Conservation (phyloP, 1,284 basidiomycete genomes). For the Heterobasidion annosum region DNA sequence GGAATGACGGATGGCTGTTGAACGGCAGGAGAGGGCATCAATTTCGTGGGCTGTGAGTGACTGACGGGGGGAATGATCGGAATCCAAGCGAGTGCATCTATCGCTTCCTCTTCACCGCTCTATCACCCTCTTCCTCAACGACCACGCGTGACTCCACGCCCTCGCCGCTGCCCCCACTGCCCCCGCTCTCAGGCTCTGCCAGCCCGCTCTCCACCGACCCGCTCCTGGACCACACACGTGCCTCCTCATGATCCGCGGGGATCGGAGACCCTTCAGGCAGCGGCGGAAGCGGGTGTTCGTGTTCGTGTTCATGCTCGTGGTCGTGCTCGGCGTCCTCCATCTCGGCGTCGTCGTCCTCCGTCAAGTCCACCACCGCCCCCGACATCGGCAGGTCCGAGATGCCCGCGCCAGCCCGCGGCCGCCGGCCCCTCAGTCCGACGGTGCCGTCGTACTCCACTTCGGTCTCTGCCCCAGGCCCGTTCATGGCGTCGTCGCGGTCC, state of each 20-base stretch:
- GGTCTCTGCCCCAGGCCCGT: constrained; percentile 39
- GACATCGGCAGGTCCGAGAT: constrained; percentile 6
- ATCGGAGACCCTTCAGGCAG: constrained; percentile 19
- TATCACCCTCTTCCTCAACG: constrained; percentile 14
- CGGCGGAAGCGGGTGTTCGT: constrained; percentile 15
- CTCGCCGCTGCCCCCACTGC: not conserved
- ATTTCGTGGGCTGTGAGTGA: not conserved
- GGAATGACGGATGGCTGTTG: not conserved
- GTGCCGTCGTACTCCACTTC: constrained; percentile 42
- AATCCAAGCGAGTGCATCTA: constrained; percentile 4
- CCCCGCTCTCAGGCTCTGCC: constrained; percentile 3
- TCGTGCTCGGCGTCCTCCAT: constrained; percentile 18
- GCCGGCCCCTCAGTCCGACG: constrained; percentile 6
- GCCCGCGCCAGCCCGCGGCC: constrained; percentile 1
- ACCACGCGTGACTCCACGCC: not conserved
- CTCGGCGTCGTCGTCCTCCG: constrained; percentile 13
- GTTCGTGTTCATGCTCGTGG: not conserved
- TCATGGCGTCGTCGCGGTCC: constrained; percentile 21
- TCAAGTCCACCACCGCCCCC: constrained; percentile 12
- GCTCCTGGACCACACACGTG: constrained; percentile 12
- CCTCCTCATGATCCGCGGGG: constrained; percentile 7
- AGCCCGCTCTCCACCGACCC: not conserved
- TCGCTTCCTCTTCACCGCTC: constrained; percentile 20
- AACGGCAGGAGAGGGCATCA: not conserved
- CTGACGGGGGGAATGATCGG: not conserved